These are phyloP conservation scores for Panaeolus cyanescens DNA, from an alignment of 768 basidiomycete species.

Conservation along the genomic window DNA sequence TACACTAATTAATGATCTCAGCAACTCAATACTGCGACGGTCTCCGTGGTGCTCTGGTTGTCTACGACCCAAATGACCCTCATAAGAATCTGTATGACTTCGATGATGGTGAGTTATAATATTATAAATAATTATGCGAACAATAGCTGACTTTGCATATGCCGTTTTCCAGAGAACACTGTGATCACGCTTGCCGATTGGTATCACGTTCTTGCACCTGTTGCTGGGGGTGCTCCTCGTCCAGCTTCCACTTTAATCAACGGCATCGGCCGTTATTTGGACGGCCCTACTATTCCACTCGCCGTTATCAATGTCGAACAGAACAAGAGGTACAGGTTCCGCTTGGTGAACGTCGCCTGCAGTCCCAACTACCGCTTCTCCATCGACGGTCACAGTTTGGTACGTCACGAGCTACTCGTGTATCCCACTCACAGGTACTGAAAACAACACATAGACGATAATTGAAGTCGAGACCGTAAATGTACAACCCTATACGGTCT, in stretches of 20 bases:
- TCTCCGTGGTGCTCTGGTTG: conserved; percentile 41
- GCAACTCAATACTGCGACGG: conserved; percentile 46
- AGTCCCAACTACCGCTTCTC: conserved; percentile 35
- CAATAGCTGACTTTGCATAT: background rate
- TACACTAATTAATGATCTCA: conserved; percentile 6
- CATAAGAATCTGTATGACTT: conserved; percentile 16
- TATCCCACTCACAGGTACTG: background rate
- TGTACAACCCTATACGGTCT: conserved; percentile 42
- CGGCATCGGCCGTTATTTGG: conserved; percentile 36
- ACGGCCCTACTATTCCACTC: conserved; percentile 33
- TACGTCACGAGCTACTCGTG: conserved; percentile 16
- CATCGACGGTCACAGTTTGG: conserved; percentile 30
- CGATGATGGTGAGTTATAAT: background rate
- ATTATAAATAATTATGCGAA: background rate
- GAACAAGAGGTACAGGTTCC: conserved; percentile 47
- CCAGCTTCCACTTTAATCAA: conserved; percentile 42
- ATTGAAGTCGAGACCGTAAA: conserved; percentile 55
- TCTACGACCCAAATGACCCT: conserved; percentile 35
- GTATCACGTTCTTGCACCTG: conserved; percentile 25
- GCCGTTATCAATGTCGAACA: conserved; percentile 36
- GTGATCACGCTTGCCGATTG: conserved; percentile 50
- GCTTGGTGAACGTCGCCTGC: conserved; percentile 45
- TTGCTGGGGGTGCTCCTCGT: conserved; percentile 15
- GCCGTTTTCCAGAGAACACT: conserved; percentile 31
- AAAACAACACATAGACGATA: conserved; percentile 33